Evolutionary conservation across 2,329 filamentous ascomycete genomes (phyloP), one percentile per base, ranked within the genome.

Genomic region (Chaetomium sp.): DNA sequence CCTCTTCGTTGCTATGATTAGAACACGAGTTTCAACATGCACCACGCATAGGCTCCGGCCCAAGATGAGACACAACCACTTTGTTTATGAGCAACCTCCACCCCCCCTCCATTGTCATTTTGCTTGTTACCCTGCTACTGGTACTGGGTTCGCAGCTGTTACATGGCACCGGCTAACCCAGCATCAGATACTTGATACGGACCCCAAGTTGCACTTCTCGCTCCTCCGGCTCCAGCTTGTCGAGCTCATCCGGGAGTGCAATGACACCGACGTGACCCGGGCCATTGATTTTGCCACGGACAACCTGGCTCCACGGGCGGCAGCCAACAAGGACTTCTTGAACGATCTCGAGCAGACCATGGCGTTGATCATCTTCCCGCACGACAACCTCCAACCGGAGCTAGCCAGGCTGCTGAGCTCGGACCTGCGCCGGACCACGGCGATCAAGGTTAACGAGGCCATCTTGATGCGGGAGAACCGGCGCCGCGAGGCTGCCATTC

Each of bases 1-100:
- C 59, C 50, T 46, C 27, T 59, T 9, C 63, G 57, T 76, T 82
- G 79, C 81, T 74, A 91, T 94, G 94, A 99, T 99, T 96, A 96
- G 79, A 89, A 79, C 68, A 71, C 68, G 77, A 81, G 80, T 87
- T 91, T 85, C 95, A 80, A 70, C 92, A 99, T 99, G 94, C 94
- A 99, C 94, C 94, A 99, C 94, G 91, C 94, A 90, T 94, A 97
- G 79, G 79, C 84, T 85, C 55, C 82, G 83, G 84, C 85, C 82
- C 74, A 83, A 94, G 94, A 95, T 95, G 92, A 97, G 81, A 84
- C 85, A 86, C 78, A 82, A 82, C 80, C 80, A 84, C 79, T 75
- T 75, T 74, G 70, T 72, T 61, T 86, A 91, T 94, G 89, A 95
- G 78, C 79, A 65, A 59, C 68, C 35, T 27, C 19, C 60, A 43